Base-by-base conservation (phyloP, 1,284 basidiomycete species). In the Cryptococcus sp. region DNA sequence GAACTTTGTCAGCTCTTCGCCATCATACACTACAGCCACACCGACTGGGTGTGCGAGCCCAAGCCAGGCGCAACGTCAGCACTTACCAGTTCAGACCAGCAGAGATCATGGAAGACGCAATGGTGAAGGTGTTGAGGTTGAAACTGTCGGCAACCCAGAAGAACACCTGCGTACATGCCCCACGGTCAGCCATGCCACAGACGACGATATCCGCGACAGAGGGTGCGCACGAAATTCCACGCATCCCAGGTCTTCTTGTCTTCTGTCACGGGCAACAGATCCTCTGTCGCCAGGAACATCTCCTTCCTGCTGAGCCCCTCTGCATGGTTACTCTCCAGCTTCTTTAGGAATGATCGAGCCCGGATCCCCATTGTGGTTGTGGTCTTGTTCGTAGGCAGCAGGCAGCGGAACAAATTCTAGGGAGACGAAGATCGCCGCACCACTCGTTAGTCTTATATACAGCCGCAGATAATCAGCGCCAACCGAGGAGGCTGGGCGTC, bases 71-170 rank as follows among this genome's bases (percentile, higher is more conserved):
- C 38, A n/a, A 39, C n/a, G 40, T n/a, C 12, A 20, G 6, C 5
- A 52, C 57, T 52, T 18, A 57, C 87, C 87, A 90, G 0, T 84
- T 85, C 23, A 91, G 80, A 3, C 87, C 87, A 11, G 85, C 77
- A 55, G 85, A 82, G 44, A 87, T 84, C 86, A 89, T 88, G 6
- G 85, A 86, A 0, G 62, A 65, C 2, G 68, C 64, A 42, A 81
- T 86, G 65, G 78, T 68, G 59, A 78, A 88, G 79, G 85, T 87
- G 76, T 86, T 88, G 68, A 90, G 81, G 70, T 89, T 89, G 80
- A 89, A 89, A 63, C 82, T 84, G 75, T 89, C 87, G 45, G 87
- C 85, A 52, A 88, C 81, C 87, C 87, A 90, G 75, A 87, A 88
- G 43, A 62, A 53, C 23, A 69, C 64, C 60, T 60, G 45, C 16